Percentiles rank a stretch among this genome's conserved stretches.
Evolutionary conservation across 768 basidiomycete genomes (phyloP).

Genomic region (Russula olivacea): DNA sequence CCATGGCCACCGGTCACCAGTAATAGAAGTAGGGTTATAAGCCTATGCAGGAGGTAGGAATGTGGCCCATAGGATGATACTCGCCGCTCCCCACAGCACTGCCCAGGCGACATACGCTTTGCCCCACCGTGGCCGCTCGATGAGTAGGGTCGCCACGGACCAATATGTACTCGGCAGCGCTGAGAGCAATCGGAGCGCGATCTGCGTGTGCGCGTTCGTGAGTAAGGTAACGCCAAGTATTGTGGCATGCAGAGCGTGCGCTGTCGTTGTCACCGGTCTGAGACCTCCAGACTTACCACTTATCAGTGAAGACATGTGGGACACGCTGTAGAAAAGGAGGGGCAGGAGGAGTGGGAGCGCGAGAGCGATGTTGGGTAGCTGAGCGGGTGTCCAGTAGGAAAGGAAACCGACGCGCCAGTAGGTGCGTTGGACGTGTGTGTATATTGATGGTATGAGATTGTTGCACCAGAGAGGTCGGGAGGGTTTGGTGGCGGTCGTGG

Average conservation of each 20-base stretch:
- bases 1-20: not conserved
- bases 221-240: conserved; percentile 30
- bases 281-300: not conserved
- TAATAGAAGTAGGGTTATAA: not conserved
- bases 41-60: conserved; percentile 86
- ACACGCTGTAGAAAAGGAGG: conserved; percentile 39
- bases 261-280: conserved; percentile 2
- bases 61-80: conserved; percentile 70
- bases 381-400: conserved; percentile 75
- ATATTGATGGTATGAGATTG: conserved; percentile 57
- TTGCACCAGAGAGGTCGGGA: conserved; percentile 57
- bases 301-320: conserved; percentile 1
- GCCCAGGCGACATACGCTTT: conserved; percentile 73
- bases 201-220: conserved; percentile 30
- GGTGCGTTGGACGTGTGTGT: conserved; percentile 69
- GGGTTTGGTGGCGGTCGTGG: conserved; percentile 23
- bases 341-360: conserved; percentile 61
- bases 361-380: conserved; percentile 86
- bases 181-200: conserved; percentile 50
- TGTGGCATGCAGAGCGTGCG: conserved; percentile 9
- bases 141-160: conserved; percentile 67
- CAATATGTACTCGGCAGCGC: conserved; percentile 80
- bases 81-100: conserved; percentile 65
- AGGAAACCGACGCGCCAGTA: conserved; percentile 88
- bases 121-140: conserved; percentile 45